phyloP scores from a whole-genome alignment of 2,329 filamentous ascomycete species.

The Claviceps fusiformis region DNA sequence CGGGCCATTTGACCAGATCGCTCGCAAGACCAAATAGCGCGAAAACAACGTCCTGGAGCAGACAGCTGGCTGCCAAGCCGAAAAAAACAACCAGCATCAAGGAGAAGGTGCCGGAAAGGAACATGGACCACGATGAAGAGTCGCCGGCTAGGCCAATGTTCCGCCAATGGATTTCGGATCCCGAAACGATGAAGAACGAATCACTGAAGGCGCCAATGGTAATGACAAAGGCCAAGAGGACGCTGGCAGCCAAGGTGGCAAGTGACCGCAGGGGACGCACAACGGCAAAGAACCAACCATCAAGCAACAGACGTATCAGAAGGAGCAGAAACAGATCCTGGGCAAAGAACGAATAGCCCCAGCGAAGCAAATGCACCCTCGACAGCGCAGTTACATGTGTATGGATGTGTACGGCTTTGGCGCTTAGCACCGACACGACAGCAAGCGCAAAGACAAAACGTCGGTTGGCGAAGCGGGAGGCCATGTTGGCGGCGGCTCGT shows the following conservation, averaged over 20 bases:
- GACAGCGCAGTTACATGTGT: slow-evolving; percentile 16
- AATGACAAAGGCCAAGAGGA: slow-evolving; percentile 10
- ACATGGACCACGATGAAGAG: slow-evolving; percentile 15
- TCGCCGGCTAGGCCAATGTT: slow-evolving; percentile 20
- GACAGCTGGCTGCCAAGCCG: slow-evolving; percentile 10
- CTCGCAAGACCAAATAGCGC: slow-evolving; percentile 9
- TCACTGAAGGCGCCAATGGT: slow-evolving; percentile 13
- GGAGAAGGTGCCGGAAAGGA: slow-evolving; percentile 18
- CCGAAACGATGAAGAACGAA: slow-evolving; percentile 15
- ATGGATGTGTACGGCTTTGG: slow-evolving; percentile 17
- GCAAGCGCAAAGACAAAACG: slow-evolving; percentile 18
- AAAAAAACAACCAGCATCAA: slow-evolving; percentile 9
- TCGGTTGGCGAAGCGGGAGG: slow-evolving; percentile 12
- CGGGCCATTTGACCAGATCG: slow-evolving; percentile 15
- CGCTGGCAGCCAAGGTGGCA: slow-evolving; percentile 7
- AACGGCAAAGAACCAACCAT: slow-evolving; percentile 10
- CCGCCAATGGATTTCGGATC: slow-evolving; percentile 22
- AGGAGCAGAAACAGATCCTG: slow-evolving; percentile 18
- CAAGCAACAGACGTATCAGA: slow-evolving; percentile 16
- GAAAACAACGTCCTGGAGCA: slow-evolving; percentile 15
- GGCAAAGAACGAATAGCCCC: slow-evolving; percentile 20
- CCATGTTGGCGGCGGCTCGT: not conserved
- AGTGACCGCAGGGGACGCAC: slow-evolving; percentile 2
- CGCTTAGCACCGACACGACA: slow-evolving; percentile 13
- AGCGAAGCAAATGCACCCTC: slow-evolving; percentile 14